Evolutionary conservation across 164 flowering plant genomes (phyloP), one percentile per base, ranked within the genome.

Genomic region (Dillenia turbinata): DNA sequence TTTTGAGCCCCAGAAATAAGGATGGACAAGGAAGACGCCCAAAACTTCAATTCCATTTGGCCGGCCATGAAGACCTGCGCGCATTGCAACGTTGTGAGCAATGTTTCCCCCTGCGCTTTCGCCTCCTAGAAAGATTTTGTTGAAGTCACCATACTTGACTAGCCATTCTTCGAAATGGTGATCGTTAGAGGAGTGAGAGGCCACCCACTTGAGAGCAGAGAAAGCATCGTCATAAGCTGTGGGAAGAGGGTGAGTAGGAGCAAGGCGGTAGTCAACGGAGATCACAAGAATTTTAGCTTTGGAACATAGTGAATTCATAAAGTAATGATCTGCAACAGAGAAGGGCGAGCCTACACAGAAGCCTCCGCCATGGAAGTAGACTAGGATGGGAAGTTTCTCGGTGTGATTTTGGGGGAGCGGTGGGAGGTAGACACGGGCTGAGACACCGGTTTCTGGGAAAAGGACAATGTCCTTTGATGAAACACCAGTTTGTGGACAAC

Each of bases 341-440:
- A 67, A 76, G 57, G 82, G 74, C 45, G 85, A 78, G 10, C 44
- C 74, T 9, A 69, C 5, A 54, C 71, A 66, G 64, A 78, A 81
- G 51, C 61, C 81, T 11, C 85, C 81, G 10, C 79, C 81, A 44
- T 79, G 86, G 69, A 60, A 66, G 76, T 79, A 79, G 61, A 79
- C 57, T 14, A 79, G 44, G 33, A 81, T 54, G 49, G 81, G 81
- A 44, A 75, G 71, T 10, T 69, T 77, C 15, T 64, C 46, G 6
- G 40, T 33, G 46, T 54, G 8, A 16, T 56, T 22, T 7, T 54
- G 33, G 9, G 47, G 11, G 63, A 16, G 45, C 19, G 68, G 60
- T 10, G 71, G 75, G 47, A 68, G 65, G 56, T 64, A 68, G 57
- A 72, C 50, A 11, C 75, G 52, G 6, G 66, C 75, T 0, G 62